Conservation (phyloP, 192 early-diverging fungal species). For the Gryganskiella cystojenkinii region DNA sequence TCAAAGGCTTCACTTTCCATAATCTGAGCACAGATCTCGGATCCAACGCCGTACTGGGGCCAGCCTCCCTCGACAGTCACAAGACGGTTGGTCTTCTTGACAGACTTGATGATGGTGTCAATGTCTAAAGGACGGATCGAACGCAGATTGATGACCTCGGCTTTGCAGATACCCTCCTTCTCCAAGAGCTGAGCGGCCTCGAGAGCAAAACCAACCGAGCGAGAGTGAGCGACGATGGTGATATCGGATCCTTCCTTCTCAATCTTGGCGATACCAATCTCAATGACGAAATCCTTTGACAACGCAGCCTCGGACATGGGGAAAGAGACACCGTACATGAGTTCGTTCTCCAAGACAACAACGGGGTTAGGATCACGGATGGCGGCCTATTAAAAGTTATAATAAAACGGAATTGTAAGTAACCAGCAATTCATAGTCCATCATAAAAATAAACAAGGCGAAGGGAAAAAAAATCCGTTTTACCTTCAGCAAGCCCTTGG, state of each 20-base stretch:
- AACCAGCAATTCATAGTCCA: not conserved
- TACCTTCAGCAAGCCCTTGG: slow-evolving; percentile 92
- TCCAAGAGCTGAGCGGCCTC: slow-evolving; percentile 88
- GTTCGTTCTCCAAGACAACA: slow-evolving; percentile 94
- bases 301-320: slow-evolving; percentile 74
- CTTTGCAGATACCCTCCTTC: slow-evolving; percentile 77
- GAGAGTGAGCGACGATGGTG: slow-evolving; percentile 94
- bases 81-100: slow-evolving; percentile 97
- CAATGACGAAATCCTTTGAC: slow-evolving; percentile 81
- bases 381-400: slow-evolving; percentile 67
- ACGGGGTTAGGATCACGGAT: slow-evolving; percentile 98
- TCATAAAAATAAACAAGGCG: too few relatives aligned
- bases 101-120: slow-evolving; percentile 84
- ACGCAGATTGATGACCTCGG: slow-evolving; percentile 94
- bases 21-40: slow-evolving; percentile 92
- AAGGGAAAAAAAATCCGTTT: not conserved
- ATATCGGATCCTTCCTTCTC: slow-evolving; percentile 76
- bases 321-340: slow-evolving; percentile 94
- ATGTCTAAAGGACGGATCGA: slow-evolving; percentile 96
- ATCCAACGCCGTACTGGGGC: slow-evolving; percentile 92
- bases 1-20: slow-evolving; percentile 97
- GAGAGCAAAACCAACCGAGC: slow-evolving; percentile 82
- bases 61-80: slow-evolving; percentile 95
- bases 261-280: slow-evolving; percentile 93
- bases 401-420: not conserved